Conservation (phyloP, 768 basidiomycete species). For the Russula lepida region DNA sequence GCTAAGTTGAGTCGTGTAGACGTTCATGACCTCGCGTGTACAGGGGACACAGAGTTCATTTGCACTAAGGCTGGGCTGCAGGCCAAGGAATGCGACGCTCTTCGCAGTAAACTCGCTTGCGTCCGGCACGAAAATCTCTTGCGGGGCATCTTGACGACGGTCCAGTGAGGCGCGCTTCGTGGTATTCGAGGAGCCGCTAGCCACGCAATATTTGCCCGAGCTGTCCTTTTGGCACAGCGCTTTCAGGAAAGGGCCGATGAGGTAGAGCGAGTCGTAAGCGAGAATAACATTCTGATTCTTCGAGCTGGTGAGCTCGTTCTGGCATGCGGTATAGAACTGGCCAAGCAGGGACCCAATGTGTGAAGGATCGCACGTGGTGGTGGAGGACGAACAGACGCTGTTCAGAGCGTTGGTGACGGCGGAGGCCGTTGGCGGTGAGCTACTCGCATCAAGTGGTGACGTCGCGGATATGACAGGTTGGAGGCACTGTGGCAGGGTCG, state of each 20-base stretch:
- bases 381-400: constrained; percentile 43
- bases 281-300: constrained; percentile 43
- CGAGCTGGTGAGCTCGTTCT: constrained; percentile 52
- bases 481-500: constrained; percentile 52
- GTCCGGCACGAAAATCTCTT: constrained; percentile 40
- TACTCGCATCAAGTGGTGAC: constrained; percentile 42
- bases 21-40: constrained; percentile 63
- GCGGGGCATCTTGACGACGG: constrained; percentile 25
- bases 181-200: constrained; percentile 30
- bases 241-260: constrained; percentile 49
- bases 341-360: constrained; percentile 54
- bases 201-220: constrained; percentile 59
- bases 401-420: constrained; percentile 45
- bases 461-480: constrained; percentile 52
- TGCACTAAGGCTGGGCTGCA: constrained; percentile 42
- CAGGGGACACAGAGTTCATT: constrained; percentile 69
- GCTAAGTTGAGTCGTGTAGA: constrained; percentile 74
- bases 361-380: constrained; percentile 45
- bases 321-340: constrained; percentile 64
- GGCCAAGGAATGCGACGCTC: constrained; percentile 79
- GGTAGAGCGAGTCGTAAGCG: constrained; percentile 77
- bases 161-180: constrained; percentile 13
- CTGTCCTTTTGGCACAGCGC: constrained; percentile 76
- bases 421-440: constrained; percentile 32
- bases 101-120: constrained; percentile 41